phyloP scores from a whole-genome alignment of 2,329 filamentous ascomycete genomes.

The Bipolaris cookei region DNA sequence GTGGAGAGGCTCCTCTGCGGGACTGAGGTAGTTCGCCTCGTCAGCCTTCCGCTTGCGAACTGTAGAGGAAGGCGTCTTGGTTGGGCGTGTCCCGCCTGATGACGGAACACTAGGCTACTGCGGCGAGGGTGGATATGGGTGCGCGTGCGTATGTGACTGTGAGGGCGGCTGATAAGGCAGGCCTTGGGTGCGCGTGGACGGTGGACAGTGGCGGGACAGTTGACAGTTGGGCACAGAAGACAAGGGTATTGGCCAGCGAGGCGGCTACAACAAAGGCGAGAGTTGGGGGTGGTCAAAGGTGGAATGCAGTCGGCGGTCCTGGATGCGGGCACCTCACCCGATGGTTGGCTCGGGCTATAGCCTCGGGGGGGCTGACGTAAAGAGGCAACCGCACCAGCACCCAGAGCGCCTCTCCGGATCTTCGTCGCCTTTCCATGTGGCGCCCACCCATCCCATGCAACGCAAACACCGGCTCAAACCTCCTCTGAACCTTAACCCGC shows the following conservation, averaged over 20 bases:
- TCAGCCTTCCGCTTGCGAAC: conserved; percentile 50
- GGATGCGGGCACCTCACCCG: conserved; percentile 12
- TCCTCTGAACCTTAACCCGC: neutral
- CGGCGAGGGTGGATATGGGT: conserved; percentile 1
- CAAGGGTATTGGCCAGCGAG: conserved; percentile 16
- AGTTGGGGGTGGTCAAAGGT: conserved; percentile 5
- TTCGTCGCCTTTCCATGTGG: conserved; percentile 7
- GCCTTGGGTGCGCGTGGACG: conserved; percentile 3
- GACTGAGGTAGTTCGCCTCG: conserved; percentile 39
- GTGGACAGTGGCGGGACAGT: conserved; percentile 12
- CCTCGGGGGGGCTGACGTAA: conserved; percentile 9
- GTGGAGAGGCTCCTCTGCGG: conserved; percentile 39
- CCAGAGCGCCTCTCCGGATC: conserved; percentile 2
- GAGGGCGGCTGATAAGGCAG: conserved; percentile 8
- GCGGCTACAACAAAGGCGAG: conserved; percentile 3
- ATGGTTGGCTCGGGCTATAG: conserved; percentile 8
- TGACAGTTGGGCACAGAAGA: neutral
- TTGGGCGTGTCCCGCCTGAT: conserved; percentile 46
- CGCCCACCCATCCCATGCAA: neutral
- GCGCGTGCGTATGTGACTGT: conserved; percentile 21
- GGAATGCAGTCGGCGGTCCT: conserved; percentile 5
- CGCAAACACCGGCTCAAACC: neutral
- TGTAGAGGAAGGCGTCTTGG: conserved; percentile 47
- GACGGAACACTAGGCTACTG: conserved; percentile 51
- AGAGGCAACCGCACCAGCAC: conserved; percentile 6